Evolutionary conservation across 495 filamentous ascomycete genomes (phyloP), one percentile per base, ranked within the genome.

Genomic region (Neurospora sp.): DNA sequence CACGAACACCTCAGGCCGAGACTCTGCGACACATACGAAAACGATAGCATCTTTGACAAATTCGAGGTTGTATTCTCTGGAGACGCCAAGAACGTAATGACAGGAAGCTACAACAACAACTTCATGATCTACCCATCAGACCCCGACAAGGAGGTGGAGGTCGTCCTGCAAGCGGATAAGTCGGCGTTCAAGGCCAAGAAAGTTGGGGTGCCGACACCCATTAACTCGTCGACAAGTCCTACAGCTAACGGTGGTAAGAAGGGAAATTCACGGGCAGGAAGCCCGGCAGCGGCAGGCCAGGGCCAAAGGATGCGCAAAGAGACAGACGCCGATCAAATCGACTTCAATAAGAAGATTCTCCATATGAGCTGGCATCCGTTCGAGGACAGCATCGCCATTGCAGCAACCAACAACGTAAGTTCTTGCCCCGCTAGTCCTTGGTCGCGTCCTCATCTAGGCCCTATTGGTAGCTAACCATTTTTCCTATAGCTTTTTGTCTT

Each of bases 281-380:
- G 94, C 80, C 96, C 96, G 72, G 95, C 94, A 17, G 92, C 90
- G 62, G 90, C 90, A 42, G 86, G 88, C 62, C 93, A 94, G 78
- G 94, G 94, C 37, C 93, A 93, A 77, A 89, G 96, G 71, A 99
- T 99, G 96, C 90, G 93, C 79, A 98, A 98, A 85, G 96, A 99
- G 86, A 99, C 96, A 70, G 96, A 99, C 82, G 96, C 96, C 74
- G 96, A 99, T 82, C 95, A 98, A 85, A 99, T 99, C 83, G 96
- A 99, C 81, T 99, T 98, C 85, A 98, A 99, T 88, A 99, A 99
- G 91, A 99, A 99, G 90, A 99, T 99, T 81, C 80, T 99, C 81
- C 96, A 99, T 82, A 99, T 99, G 96, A 98, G 96, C 84, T 99
- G 96, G 96, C 96, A 99, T 90, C 96, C 96, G 69, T 97, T 94